These are phyloP conservation scores for Chaetomium olivaceum DNA, from an alignment of 2,329 filamentous ascomycete genomes.

Conservation along the genomic window DNA sequence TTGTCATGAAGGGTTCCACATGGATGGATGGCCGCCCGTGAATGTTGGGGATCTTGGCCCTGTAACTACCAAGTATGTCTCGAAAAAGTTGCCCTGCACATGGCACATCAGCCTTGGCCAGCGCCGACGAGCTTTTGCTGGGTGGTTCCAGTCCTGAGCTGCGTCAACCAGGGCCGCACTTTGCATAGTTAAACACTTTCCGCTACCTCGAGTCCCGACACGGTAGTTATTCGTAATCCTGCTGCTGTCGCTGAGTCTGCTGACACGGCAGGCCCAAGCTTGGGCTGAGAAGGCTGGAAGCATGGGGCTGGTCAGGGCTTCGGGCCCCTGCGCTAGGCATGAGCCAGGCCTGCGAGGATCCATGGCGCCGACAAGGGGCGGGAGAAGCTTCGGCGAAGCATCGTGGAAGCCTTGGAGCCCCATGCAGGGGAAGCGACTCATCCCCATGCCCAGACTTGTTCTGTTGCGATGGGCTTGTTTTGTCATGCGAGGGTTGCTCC, in stretches of 20 bases:
- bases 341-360: slow-evolving; percentile 20
- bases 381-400: slow-evolving; percentile 32
- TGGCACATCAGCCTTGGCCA: neutral
- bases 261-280: neutral
- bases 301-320: neutral
- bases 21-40: neutral
- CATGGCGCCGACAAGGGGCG: slow-evolving; percentile 21
- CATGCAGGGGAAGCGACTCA: neutral
- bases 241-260: neutral
- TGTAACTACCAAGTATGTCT: no score
- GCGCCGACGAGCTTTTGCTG: neutral
- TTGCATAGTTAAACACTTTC: neutral
- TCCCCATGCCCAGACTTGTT: neutral
- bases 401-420: slow-evolving; percentile 26
- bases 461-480: neutral
- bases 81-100: neutral
- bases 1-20: slow-evolving; percentile 1
- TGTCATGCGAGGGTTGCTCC: neutral
- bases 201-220: neutral
- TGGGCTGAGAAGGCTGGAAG: neutral
- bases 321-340: slow-evolving; percentile 20
- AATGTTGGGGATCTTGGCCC: neutral
- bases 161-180: neutral
- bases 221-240: neutral
- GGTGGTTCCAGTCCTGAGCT: neutral